Evolutionary conservation across 2,329 filamentous ascomycete genomes (phyloP), one percentile per base, ranked within the genome.

Genomic region (Fusarium kyushuense): DNA sequence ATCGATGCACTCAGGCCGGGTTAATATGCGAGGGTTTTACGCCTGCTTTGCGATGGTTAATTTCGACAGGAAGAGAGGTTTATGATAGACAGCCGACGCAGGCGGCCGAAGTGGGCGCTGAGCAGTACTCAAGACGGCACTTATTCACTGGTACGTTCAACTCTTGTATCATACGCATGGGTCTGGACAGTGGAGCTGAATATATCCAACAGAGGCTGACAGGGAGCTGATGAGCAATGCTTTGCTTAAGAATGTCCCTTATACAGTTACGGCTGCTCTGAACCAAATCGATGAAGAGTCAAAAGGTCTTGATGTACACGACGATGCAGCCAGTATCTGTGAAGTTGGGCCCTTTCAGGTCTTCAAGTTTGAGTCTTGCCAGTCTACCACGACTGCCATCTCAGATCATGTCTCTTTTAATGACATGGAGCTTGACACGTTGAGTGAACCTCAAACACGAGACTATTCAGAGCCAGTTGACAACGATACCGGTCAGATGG

Each of bases 11-110:
- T 10, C 57, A 60, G 21, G 67, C 67, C 21, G 69, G 69, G 1
- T 23, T 72, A 29, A 41, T 17, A 1, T 72, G 70, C 16, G 69
- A 72, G 27, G 66, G 69, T 4, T 72, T 72, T 10, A 63, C 69
- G 0, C 69, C 69, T 2, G 61, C 69, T 16, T 38, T 70, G 9
- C 48, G 69, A 8, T 72, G 69, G 66, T 46, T 72, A 17, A 49
- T 70, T 21, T 68, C 66, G 13, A 72, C 63, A 0, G 69, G 69
- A 3, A 8, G 25, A 3, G 69, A 72, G 25, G 69, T 67, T 4
- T 67, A 70, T 45, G 63, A 72, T 21, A 51, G 54, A 14, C 66
- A 70, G 8, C 54, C 46, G 13, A 23, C 57, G 4, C 66, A 68
- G 10, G 56, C 47, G 1, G 55, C 69, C 1, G 66, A 72, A 3